phyloP scores from a whole-genome alignment of 176 grass and related monocot species.

The Dactylis glomerata region DNA sequence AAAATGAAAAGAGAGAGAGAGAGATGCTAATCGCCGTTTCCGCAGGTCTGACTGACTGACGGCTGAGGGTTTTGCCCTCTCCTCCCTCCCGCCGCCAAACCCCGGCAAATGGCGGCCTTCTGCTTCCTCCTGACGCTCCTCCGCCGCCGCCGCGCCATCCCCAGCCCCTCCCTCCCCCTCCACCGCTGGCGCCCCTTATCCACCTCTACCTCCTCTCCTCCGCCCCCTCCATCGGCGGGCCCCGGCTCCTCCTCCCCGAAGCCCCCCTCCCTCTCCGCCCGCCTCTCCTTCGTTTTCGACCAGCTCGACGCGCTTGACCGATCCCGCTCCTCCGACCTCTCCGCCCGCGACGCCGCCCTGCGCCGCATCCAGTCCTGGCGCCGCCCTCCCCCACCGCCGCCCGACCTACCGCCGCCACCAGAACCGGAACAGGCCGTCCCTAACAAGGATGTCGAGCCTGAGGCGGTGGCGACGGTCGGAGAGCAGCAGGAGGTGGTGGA shows the following conservation, averaged over 20 bases:
- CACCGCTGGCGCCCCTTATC: slow-evolving; percentile 10
- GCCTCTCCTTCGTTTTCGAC: slow-evolving; percentile 95
- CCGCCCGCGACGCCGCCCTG: slow-evolving; percentile 71
- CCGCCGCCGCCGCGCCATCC: slow-evolving; percentile 29
- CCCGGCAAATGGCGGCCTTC: neutral
- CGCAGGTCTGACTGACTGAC: neutral
- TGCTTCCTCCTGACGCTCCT: neutral
- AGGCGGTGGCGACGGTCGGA: neutral
- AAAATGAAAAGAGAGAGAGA: too few relatives aligned
- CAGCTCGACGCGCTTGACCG: slow-evolving; percentile 79
- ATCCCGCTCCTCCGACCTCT: slow-evolving; percentile 60
- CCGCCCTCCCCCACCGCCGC: slow-evolving; percentile 12
- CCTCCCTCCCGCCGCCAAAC: neutral
- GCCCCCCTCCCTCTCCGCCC: slow-evolving; percentile 74
- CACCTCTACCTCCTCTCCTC: neutral
- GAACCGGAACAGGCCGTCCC: neutral
- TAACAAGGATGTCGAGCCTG: neutral
- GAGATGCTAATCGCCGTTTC: neutral
- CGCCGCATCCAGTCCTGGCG: slow-evolving; percentile 87
- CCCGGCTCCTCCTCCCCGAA: slow-evolving; percentile 33
- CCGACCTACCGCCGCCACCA: neutral
- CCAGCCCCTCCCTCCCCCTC: slow-evolving; percentile 33
- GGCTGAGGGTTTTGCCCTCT: neutral
- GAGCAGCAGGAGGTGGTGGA: neutral
- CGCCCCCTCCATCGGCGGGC: slow-evolving; percentile 9